Evolutionary conservation across 1,284 basidiomycete species (phyloP).

Genomic region (Tylopilus orsonianus): DNA sequence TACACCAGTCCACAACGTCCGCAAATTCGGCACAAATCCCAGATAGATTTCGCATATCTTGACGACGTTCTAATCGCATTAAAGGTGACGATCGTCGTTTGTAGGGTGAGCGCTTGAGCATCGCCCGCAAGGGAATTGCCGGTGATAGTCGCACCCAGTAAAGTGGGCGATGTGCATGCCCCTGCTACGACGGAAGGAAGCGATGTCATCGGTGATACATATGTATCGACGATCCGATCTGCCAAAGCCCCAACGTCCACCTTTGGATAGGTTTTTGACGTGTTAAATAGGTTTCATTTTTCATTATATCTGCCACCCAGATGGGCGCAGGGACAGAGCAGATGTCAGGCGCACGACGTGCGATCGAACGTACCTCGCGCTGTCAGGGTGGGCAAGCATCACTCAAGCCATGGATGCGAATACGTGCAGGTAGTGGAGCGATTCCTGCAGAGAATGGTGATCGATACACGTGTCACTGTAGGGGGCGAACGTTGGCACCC

Average conservation of each 20-base stretch:
- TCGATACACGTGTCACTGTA: conserved; percentile 20
- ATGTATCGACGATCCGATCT: not conserved
- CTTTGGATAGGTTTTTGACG: not conserved
- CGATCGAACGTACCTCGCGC: not conserved
- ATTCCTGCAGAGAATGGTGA: conserved; percentile 2
- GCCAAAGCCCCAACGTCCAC: not conserved
- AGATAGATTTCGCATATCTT: no score
- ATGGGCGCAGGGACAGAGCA: not conserved
- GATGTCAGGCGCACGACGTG: not conserved
- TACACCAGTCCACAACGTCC: not conserved
- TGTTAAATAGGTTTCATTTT: conserved; percentile 7
- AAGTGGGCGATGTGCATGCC: not conserved
- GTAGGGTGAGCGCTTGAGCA: not conserved
- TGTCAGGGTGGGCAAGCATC: no score
- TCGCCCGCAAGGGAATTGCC: no score
- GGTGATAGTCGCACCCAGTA: no score
- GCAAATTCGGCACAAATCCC: not conserved
- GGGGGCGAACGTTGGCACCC: conserved; percentile 8
- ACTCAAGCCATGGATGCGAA: conserved; percentile 2
- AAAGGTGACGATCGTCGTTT: not conserved
- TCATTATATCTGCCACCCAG: not conserved
- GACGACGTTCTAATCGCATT: no score
- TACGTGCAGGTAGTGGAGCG: not conserved
- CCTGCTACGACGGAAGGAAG: conserved; percentile 1
- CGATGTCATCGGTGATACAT: conserved; percentile 3